Base-by-base conservation (phyloP, 345 rosid genomes). In the Murraya paniculata region DNA sequence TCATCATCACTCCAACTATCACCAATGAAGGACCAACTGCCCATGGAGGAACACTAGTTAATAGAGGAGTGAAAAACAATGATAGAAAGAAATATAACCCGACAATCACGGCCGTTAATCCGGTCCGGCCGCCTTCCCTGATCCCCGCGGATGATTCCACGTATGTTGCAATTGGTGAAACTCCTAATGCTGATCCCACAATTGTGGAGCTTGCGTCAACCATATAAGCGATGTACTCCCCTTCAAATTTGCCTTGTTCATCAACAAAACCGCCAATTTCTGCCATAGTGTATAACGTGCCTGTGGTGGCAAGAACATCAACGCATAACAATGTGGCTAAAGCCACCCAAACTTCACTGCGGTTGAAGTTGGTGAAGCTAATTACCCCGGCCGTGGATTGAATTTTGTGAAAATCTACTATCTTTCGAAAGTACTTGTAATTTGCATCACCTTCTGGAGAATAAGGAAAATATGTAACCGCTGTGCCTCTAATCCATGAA, bases 121-220 rank as follows among this genome's bases (percentile, higher is more conserved):
- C 99, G 1, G 99, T 95, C 60, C 87, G 89, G 21, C 99, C 98
- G 5, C 99, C 99, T 83, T 95, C 99, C 84, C 83, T 84, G 9
- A 95, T 82, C 24, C 99, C 99, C 0, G 96, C 96, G 0, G 99
- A 89, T 10, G 99, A 93, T 68, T 95, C 99, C 14, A 92, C 79
- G n/a, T 62, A 93, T 4, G 96, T 88, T 11, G 93, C 92, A 0
- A 85, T 78, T 19, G 98, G 86, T 1, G 98, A 83, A 2, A 91
- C 95, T 1, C 99, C 97, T 61, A 95, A 77, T 0, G 89, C 80
- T 0, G 98, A 88, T 6, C 91, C 98, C 16, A 91, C 84, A 18
- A 95, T 71, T 13, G 99, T 93, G 22, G 99, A 89, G 11, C 93
- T 87, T 0, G 91, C 93, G 76, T 93, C 98, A 4, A 95, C 97